These are phyloP conservation scores for Fusarium zealandicum DNA, from an alignment of 2,329 filamentous ascomycete genomes.

Conservation along the genomic window DNA sequence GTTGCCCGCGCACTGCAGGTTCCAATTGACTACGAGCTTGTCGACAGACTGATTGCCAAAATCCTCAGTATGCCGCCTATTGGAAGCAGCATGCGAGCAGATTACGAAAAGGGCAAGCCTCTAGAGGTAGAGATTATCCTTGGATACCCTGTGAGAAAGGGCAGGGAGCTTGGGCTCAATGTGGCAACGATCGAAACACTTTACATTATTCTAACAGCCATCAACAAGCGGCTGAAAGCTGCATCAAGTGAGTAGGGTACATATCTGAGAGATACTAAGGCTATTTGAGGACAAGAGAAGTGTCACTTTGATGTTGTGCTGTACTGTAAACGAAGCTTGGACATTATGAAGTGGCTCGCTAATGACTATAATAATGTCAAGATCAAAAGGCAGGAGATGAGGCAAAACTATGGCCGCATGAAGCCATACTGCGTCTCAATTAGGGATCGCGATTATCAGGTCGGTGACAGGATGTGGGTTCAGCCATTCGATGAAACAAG, in stretches of 20 bases:
- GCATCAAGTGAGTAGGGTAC: neutral
- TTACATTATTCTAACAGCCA: conserved; percentile 45
- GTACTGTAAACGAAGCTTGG: too few species aligned
- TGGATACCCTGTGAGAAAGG: conserved; percentile 65
- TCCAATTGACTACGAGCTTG: conserved; percentile 54
- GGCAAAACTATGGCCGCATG: too few species aligned
- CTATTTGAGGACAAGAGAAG: neutral
- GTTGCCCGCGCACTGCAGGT: conserved; percentile 63
- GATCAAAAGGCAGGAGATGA: too few species aligned
- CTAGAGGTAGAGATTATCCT: conserved; percentile 71
- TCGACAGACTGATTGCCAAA: conserved; percentile 57
- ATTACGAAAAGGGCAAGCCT: conserved; percentile 61
- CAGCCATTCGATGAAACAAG: too few species aligned
- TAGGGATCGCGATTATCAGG: too few species aligned
- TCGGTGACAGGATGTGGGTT: too few species aligned
- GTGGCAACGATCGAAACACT: conserved; percentile 58
- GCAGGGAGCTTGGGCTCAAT: conserved; percentile 59
- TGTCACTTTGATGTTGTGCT: too few species aligned
- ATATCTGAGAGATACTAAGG: neutral
- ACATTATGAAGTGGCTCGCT: too few species aligned
- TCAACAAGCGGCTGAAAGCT: conserved; percentile 35
- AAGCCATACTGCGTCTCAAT: too few species aligned
- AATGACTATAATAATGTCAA: too few species aligned
- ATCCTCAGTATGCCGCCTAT: conserved; percentile 55
- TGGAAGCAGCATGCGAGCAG: conserved; percentile 62